These are phyloP conservation scores for Posidonia oceanica DNA, from an alignment of 116 monocot species.

Conservation along the genomic window DNA sequence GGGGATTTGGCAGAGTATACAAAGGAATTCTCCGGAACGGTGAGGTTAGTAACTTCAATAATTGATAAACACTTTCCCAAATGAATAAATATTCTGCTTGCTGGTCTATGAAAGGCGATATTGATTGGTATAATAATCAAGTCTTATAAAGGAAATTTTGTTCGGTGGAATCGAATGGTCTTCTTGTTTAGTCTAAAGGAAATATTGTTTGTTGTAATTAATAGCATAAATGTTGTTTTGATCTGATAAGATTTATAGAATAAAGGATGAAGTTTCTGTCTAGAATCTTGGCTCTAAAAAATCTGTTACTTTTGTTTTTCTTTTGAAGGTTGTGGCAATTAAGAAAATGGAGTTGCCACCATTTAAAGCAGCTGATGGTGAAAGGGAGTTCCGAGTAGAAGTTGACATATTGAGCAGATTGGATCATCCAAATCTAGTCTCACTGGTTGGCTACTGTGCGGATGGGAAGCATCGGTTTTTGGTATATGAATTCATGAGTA, in stretches of 20 bases:
- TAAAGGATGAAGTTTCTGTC: not conserved
- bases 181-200: too few relatives aligned
- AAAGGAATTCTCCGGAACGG: conserved; percentile 54
- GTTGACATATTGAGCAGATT: conserved; percentile 79
- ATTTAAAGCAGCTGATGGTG: conserved; percentile 56
- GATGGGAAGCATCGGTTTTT: conserved; percentile 72
- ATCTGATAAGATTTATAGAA: not conserved
- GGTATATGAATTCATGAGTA: conserved; percentile 83
- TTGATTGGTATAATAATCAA: too few relatives aligned
- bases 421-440: conserved; percentile 74
- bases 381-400: conserved; percentile 81
- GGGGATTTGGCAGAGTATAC: conserved; percentile 81
- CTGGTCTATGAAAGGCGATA: too few relatives aligned
- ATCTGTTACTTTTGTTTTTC: not conserved
- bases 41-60: conserved; percentile 31
- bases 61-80: not conserved
- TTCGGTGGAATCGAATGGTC: too few relatives aligned
- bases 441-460: conserved; percentile 81
- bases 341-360: conserved; percentile 77
- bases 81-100: too few relatives aligned
- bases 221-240: too few relatives aligned
- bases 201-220: too few relatives aligned
- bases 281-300: not conserved
- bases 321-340: conserved; percentile 68
- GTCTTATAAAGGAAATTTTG: too few relatives aligned